Evolutionary conservation across 2,329 filamentous ascomycete genomes (phyloP), one percentile per base, ranked within the genome.

Genomic region (Claviceps purpurea): DNA sequence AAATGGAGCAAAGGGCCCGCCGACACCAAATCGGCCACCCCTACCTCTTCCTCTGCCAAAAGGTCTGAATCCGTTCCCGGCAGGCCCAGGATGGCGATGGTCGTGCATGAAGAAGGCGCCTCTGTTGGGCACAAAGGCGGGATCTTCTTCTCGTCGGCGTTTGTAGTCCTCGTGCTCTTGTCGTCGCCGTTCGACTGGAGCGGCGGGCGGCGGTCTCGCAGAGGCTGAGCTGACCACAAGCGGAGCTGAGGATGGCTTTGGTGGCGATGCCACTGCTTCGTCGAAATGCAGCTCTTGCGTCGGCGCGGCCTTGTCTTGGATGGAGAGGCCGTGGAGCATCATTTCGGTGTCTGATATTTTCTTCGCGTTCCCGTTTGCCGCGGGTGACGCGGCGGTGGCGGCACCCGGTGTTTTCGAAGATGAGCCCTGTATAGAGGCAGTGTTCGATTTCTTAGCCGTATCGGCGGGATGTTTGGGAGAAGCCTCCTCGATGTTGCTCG

Each of bases 61-160:
- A 13, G 83, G 79, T 53, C 86, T 77, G 68, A 91, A 89, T 50
- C 85, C 85, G 68, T 90, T 91, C 50, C 83, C 78, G 58, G 82
- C 81, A 45, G 84, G 79, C n/a, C 85, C 85, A 52, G 85, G 80
- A 60, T 88, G 84, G 56, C 89, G 81, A 62, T 93, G 88, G 65
- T 97, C 93, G 68, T 97, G 91, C 81, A 97, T 89, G 72, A 96
- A 97, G 74, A 97, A 97, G 56, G 87, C 85, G 54, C 93, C 93
- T 58, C 91, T 78, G 63, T 94, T 96, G 51, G 93, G 91, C 52
- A 96, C 91, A 69, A 95, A 95, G 11, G 90, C 83, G 39, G 91
- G 91, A 66, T 95, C 89, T 60, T 88, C 83, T 64, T 95, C 89
- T 60, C 88, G 80, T 67, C 87, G 87, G 70, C 85, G 88, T 70